Conservation (phyloP, 257 asterid species). For the Pogostemon cablin region DNA sequence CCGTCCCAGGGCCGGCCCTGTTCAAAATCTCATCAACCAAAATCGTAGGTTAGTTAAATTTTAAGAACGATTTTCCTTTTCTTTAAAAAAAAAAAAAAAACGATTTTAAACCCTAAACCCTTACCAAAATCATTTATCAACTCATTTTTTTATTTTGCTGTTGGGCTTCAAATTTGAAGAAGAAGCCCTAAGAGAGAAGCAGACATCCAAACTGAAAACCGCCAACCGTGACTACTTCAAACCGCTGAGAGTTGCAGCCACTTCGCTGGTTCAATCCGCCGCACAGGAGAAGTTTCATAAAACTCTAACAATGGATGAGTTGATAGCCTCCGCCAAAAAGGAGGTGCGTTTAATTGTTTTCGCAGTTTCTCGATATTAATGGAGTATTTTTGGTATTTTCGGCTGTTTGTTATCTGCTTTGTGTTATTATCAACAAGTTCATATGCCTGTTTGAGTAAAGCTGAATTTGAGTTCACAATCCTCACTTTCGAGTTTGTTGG, state of each 20-base stretch:
- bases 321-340: constrained; percentile 43
- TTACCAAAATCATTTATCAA: too few relatives aligned
- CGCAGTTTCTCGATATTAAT: not conserved
- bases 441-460: not conserved
- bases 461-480: constrained; percentile 8
- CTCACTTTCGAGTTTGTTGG: constrained; percentile 1
- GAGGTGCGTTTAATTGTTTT: constrained; percentile 35
- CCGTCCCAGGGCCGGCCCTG: too few relatives aligned
- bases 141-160: too few relatives aligned
- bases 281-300: not conserved
- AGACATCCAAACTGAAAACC: too few relatives aligned
- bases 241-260: not conserved
- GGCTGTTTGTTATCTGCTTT: not conserved
- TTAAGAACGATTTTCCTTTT: too few relatives aligned
- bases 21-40: too few relatives aligned
- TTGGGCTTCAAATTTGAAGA: too few relatives aligned
- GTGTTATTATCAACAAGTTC: not conserved
- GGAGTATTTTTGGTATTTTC: not conserved
- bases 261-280: not conserved
- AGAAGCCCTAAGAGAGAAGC: too few relatives aligned
- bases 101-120: too few relatives aligned
- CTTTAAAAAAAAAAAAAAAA: too few relatives aligned
- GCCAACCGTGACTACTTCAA: too few relatives aligned
- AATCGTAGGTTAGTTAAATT: too few relatives aligned
- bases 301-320: constrained; percentile 39